Percentiles rank a stretch among this genome's conserved stretches.
Conservation (phyloP, 495 filamentous ascomycete genomes). For the Friedmanniomyces endolithicus region DNA sequence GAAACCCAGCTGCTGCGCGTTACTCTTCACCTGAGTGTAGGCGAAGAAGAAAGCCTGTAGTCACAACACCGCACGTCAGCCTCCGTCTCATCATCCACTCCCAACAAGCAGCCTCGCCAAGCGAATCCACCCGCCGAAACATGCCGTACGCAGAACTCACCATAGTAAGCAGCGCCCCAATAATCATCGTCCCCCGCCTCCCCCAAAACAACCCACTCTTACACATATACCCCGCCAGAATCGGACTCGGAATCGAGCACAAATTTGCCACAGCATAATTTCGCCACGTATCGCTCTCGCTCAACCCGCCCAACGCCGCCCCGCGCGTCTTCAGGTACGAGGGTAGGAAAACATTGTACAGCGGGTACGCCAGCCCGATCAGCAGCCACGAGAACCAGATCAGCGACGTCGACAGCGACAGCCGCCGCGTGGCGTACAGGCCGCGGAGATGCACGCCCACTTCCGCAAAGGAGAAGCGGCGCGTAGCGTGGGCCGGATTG, state of each 20-base stretch:
- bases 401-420: not conserved
- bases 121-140: too few species aligned
- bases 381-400: not conserved
- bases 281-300: slow-evolving; percentile 49
- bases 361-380: slow-evolving; percentile 14
- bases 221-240: slow-evolving; percentile 54
- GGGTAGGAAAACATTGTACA: slow-evolving; percentile 50
- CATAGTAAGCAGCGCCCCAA: slow-evolving; percentile 43
- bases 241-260: slow-evolving; percentile 50
- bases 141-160: not conserved
- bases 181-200: slow-evolving; percentile 52
- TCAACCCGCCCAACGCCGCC: slow-evolving; percentile 33
- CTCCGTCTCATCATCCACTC: too few species aligned
- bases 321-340: slow-evolving; percentile 28
- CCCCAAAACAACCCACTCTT: slow-evolving; percentile 43
- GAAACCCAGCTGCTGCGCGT: slow-evolving; percentile 50
- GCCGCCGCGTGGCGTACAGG: slow-evolving; percentile 44
- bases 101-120: too few species aligned
- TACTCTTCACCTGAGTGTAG: slow-evolving; percentile 42
- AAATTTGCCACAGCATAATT: slow-evolving; percentile 60
- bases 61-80: too few species aligned
- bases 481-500: slow-evolving; percentile 9
- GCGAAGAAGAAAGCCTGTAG: slow-evolving; percentile 24
- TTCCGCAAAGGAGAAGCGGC: slow-evolving; percentile 39
- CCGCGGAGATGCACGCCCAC: slow-evolving; percentile 46